phyloP scores from a whole-genome alignment of 2,329 filamentous ascomycete species.

The Berkeleyomyces rouxiae region DNA sequence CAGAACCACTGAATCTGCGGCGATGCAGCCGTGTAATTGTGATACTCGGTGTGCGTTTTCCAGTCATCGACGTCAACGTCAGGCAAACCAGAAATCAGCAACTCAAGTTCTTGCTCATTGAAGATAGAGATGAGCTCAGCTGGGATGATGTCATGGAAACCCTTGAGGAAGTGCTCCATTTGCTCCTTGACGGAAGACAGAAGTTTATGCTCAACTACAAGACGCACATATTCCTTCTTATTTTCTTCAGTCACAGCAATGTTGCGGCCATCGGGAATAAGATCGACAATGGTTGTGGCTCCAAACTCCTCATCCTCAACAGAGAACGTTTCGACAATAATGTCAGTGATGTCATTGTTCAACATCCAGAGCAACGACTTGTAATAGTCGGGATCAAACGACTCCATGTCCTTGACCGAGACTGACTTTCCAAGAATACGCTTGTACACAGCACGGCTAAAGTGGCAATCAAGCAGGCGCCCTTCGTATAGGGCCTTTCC shows the following conservation, averaged over 20 bases:
- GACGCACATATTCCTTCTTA: constrained; percentile 91
- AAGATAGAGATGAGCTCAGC: constrained; percentile 91
- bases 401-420: constrained; percentile 98
- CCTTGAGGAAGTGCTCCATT: constrained; percentile 80
- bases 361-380: constrained; percentile 98
- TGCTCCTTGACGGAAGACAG: constrained; percentile 86
- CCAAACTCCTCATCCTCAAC: constrained; percentile 91
- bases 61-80: constrained; percentile 98
- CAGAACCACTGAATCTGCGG: constrained; percentile 99
- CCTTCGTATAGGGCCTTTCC: constrained; percentile 96
- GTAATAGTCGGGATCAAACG: constrained; percentile 95
- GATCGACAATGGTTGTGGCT: constrained; percentile 70
- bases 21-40: constrained; percentile 89
- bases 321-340: constrained; percentile 92
- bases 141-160: constrained; percentile 97
- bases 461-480: constrained; percentile 91
- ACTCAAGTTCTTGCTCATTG: constrained; percentile 92
- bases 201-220: constrained; percentile 87
- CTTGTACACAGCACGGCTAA: constrained; percentile 97
- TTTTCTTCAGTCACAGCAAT: constrained; percentile 93
- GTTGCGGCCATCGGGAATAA: constrained; percentile 75
- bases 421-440: constrained; percentile 88
- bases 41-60: constrained; percentile 98
- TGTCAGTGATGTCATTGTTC: constrained; percentile 94
- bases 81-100: constrained; percentile 88